These are phyloP conservation scores for Lanmaoa rubissima DNA, from an alignment of 768 basidiomycete genomes.

Conservation along the genomic window DNA sequence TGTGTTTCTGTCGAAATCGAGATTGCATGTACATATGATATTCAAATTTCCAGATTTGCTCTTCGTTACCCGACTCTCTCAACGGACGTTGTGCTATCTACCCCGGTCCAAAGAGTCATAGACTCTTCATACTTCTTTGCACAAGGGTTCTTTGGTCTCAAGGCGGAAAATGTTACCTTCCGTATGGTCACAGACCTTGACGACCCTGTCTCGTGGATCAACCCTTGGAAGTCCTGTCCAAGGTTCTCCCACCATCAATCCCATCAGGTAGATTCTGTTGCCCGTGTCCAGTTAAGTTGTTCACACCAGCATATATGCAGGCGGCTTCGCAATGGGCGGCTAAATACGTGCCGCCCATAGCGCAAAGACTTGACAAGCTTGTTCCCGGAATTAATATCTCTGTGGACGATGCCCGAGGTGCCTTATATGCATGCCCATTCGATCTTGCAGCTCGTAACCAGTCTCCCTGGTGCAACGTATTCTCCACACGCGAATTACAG, in stretches of 20 bases:
- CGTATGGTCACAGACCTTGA: conserved; percentile 33
- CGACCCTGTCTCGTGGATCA: conserved; percentile 41
- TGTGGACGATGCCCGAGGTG: conserved; percentile 37
- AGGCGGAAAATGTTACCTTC: conserved; percentile 28
- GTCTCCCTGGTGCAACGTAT: conserved; percentile 43
- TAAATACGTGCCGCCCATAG: conserved; percentile 36
- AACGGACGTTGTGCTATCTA: conserved; percentile 18
- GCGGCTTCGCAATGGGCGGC: conserved; percentile 30
- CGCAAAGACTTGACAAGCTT: conserved; percentile 33
- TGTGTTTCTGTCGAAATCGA: not conserved
- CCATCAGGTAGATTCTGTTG: conserved; percentile 4
- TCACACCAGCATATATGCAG: conserved; percentile 8
- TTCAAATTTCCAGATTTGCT: conserved; percentile 13
- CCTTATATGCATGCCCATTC: conserved; percentile 43
- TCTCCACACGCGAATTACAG: conserved; percentile 34
- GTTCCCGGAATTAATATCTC: conserved; percentile 35
- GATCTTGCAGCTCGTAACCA: conserved; percentile 36
- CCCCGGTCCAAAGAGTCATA: conserved; percentile 26
- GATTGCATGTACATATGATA: not conserved
- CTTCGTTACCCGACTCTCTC: conserved; percentile 23
- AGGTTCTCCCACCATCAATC: conserved; percentile 6
- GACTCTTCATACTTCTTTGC: conserved; percentile 44
- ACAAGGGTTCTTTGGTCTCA: conserved; percentile 38
- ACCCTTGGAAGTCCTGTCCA: conserved; percentile 39
- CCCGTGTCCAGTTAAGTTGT: not conserved